A percentile compares a stretch with the other conserved stretches of the same genome.
Evolutionary conservation across 2,329 filamentous ascomycete genomes (phyloP).

Genomic region (Alternaria arbusti): DNA sequence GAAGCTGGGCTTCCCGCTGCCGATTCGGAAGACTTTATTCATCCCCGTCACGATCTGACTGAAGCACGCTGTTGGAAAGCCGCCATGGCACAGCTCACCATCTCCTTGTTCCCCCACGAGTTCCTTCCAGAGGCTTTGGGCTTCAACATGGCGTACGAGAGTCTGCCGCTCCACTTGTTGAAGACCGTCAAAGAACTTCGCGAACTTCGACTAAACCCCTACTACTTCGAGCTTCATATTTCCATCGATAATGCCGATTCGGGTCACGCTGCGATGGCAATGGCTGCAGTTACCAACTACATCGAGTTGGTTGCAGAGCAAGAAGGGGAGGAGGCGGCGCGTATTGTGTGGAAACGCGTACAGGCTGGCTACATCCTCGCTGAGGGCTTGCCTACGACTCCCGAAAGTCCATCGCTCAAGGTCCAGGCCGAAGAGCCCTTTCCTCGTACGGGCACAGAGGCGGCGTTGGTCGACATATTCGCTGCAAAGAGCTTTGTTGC

Average conservation of each 20-base stretch:
- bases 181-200: constrained; percentile 53
- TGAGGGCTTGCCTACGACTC: constrained; percentile 31
- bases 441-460: constrained; percentile 18
- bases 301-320: constrained; percentile 38
- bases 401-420: constrained; percentile 25
- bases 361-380: constrained; percentile 54
- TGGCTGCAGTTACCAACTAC: constrained; percentile 47
- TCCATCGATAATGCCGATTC: constrained; percentile 59
- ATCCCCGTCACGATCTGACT: constrained; percentile 30
- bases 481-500: constrained; percentile 48
- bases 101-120: constrained; percentile 58
- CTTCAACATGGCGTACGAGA: constrained; percentile 60
- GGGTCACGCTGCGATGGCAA: constrained; percentile 58
- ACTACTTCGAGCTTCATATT: constrained; percentile 60
- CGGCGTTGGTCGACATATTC: constrained; percentile 40
- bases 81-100: constrained; percentile 54
- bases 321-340: constrained; percentile 38
- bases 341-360: constrained; percentile 50
- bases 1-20: constrained; percentile 41
- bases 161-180: constrained; percentile 50
- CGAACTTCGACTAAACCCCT: constrained; percentile 53
- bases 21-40: constrained; percentile 38
- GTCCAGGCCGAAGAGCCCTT: constrained; percentile 4
- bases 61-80: constrained; percentile 51
- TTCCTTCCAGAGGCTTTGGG: constrained; percentile 60